phyloP scores from a whole-genome alignment of 2,329 filamentous ascomycete genomes.

The Aspergillus terreus region DNA sequence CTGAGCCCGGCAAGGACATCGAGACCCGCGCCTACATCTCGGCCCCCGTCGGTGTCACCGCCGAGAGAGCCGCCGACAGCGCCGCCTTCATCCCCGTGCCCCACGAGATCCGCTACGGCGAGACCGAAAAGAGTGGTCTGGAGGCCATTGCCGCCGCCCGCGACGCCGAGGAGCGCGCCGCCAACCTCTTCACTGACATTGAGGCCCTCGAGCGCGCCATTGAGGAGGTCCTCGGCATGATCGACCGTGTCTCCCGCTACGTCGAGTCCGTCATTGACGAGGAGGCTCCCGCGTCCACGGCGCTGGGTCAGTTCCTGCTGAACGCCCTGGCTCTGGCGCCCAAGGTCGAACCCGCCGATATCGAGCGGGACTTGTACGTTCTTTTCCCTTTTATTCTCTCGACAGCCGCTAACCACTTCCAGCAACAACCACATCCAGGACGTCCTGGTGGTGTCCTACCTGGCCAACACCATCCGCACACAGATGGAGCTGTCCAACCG shows the following conservation, averaged over 20 bases:
- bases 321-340: slow-evolving; percentile 89
- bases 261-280: slow-evolving; percentile 86
- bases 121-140: slow-evolving; percentile 71
- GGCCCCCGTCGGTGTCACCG: slow-evolving; percentile 88
- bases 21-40: slow-evolving; percentile 93
- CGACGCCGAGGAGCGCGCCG: slow-evolving; percentile 69
- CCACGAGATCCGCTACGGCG: slow-evolving; percentile 86
- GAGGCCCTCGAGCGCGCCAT: slow-evolving; percentile 82
- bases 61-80: slow-evolving; percentile 91
- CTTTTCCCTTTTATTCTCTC: background rate
- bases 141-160: slow-evolving; percentile 81
- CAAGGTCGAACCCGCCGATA: slow-evolving; percentile 85
- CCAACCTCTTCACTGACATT: slow-evolving; percentile 77
- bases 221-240: slow-evolving; percentile 81
- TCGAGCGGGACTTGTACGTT: slow-evolving; percentile 86
- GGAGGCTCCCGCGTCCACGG: slow-evolving; percentile 84
- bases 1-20: slow-evolving; percentile 81
- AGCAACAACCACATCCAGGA: slow-evolving; percentile 99
- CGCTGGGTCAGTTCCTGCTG: slow-evolving; percentile 90
- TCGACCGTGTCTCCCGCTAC: slow-evolving; percentile 88
- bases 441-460: slow-evolving; percentile 94
- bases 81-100: slow-evolving; percentile 97
- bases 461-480: slow-evolving; percentile 97
- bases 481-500: slow-evolving; percentile 98
- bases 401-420: slow-evolving; percentile 13